These are phyloP conservation scores for Hanseniaspora sp. DNA, from an alignment of 1,139 yeast species.

Conservation along the genomic window DNA sequence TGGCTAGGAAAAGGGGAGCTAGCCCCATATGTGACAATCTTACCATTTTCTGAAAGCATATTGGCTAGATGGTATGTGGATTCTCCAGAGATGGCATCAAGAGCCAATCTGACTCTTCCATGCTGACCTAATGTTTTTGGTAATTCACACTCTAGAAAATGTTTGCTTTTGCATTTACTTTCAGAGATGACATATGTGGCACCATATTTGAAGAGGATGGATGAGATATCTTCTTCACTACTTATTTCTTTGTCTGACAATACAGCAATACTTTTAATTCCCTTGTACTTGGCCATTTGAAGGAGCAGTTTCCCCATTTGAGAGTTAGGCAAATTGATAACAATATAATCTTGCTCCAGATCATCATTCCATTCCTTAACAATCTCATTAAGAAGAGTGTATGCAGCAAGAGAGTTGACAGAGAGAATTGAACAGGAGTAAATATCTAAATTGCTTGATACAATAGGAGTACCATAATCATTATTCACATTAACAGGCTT, in stretches of 20 bases:
- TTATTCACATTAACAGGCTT: not conserved
- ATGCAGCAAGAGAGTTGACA: not conserved
- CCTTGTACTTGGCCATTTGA: not conserved
- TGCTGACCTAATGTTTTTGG: not conserved
- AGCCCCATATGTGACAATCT: not conserved
- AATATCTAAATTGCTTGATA: not conserved
- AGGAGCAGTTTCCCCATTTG: not conserved
- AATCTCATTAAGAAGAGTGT: not conserved
- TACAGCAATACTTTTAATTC: not conserved
- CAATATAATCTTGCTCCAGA: not conserved
- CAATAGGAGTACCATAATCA: not conserved
- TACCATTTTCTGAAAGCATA: not conserved
- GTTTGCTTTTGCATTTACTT: not conserved
- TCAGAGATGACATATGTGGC: not conserved
- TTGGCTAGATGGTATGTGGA: not conserved
- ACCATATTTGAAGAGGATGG: not conserved
- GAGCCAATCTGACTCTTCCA: not conserved
- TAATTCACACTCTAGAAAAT: not conserved
- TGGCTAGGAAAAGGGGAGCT: not conserved
- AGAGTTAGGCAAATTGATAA: not conserved
- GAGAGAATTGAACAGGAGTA: not conserved
- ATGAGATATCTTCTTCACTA: not conserved
- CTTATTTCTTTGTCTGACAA: not conserved
- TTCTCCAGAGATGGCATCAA: not conserved
- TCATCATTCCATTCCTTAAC: conserved; percentile 1